Evolutionary conservation across 225 moss, liverwort and hornwort genomes (phyloP), one percentile per base, ranked within the genome.

Genomic region (Climacium dendroides): DNA sequence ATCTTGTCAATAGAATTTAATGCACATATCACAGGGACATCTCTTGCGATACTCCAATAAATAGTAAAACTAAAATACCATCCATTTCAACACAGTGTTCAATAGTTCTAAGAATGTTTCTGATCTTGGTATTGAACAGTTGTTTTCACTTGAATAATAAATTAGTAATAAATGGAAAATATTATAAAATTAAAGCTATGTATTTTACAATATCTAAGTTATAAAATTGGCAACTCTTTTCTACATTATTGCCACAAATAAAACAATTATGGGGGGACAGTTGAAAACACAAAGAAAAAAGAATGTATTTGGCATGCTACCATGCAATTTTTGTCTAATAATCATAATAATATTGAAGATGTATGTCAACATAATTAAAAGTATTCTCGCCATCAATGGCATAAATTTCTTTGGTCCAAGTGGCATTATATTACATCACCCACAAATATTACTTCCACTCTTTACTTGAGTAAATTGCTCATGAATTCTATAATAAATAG

Each of bases 21-120:
- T 73, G 17, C 28, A 47, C 29, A 47, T n/a, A n/a, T n/a, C n/a
- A n/a, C n/a, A n/a, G n/a, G n/a, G n/a, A n/a, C n/a, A n/a, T 73
- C 4, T 29, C 18, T 2, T 16, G 0, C 5, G 0, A 73, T 30
- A 47, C 6, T 9, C 16, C 1, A 45, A 0, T 6, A 9, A 45
- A 16, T 1, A 16, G 0, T 9, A 29, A 45, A 45, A 26, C 45
- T 9, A 29, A 45, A 45, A 26, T 72, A 13, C 4, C 29, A 29
- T 45, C 9, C 3, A 28, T 29, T 72, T 72, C 10, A 72, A 17
- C 6, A 45, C 16, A 72, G 47, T 30, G 29, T 17, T 72, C 10
- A 32, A 12, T 19, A 32, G 11, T 48, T 48, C 2, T 30, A 48
- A 30, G 10, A 29, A 10, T 16, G 2, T 17, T 25, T 47, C 2